Evolutionary conservation across 306 rosid species (phyloP).

Genomic region (Heteromeles arbutifolia): DNA sequence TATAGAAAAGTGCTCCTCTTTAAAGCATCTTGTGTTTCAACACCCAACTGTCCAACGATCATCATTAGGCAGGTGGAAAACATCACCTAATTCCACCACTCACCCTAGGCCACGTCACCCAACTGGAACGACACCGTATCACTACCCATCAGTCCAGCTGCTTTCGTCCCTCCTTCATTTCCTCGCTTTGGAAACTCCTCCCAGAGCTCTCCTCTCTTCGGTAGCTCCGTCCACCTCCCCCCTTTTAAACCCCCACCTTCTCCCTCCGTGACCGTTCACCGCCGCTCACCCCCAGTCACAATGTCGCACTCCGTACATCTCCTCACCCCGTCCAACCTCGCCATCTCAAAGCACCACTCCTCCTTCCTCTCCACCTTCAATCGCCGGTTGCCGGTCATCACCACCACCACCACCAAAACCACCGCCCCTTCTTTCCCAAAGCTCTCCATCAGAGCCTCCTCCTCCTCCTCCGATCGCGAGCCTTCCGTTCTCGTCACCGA

Average conservation of each 20-base stretch:
- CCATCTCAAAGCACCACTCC: slow-evolving; percentile 14
- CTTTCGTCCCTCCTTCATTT: not conserved
- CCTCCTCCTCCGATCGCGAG: slow-evolving; percentile 41
- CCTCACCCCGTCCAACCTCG: slow-evolving; percentile 29
- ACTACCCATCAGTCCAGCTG: not conserved
- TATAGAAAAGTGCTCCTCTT: not conserved
- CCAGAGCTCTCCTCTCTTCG: not conserved
- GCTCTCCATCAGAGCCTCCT: slow-evolving; percentile 27
- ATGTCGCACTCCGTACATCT: slow-evolving; percentile 73
- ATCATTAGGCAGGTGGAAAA: not conserved
- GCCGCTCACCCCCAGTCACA: not conserved
- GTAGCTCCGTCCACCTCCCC: slow-evolving; percentile 2
- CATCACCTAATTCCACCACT: not conserved
- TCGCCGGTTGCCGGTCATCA: slow-evolving; percentile 26
- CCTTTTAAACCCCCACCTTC: not conserved
- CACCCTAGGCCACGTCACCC: not conserved
- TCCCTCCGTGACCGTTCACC: not conserved
- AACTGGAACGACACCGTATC: not conserved
- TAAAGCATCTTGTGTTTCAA: not conserved
- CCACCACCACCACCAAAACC: not conserved
- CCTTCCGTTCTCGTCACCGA: slow-evolving; percentile 33
- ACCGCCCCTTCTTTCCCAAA: not conserved
- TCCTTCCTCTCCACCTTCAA: slow-evolving; percentile 4
- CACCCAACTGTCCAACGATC: not conserved
- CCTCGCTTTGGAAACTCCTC: slow-evolving; percentile 12